Evolutionary conservation across 148 eudicot genomes (phyloP).

Genomic region (Fagopyrum homotropicum): DNA sequence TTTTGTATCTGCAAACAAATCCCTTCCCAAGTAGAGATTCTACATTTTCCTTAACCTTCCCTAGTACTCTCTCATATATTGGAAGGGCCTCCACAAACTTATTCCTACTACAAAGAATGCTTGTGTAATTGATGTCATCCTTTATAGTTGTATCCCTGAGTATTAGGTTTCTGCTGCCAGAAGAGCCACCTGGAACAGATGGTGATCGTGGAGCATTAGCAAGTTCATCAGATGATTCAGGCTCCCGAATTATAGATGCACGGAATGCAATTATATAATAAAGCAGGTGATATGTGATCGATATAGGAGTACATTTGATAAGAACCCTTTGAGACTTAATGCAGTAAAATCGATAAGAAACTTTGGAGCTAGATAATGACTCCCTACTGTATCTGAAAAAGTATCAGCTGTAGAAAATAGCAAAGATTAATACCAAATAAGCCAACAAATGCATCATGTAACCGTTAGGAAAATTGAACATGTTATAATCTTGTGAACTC

Average conservation of each 20-base stretch:
- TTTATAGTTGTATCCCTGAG: conserved; percentile 33
- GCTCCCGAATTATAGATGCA: conserved; percentile 13
- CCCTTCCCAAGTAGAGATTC: conserved; percentile 89
- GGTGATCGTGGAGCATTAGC: conserved; percentile 33
- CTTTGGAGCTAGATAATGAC: too few species aligned
- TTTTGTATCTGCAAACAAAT: conserved; percentile 90
- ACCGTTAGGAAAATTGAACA: too few species aligned
- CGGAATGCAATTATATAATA: too few species aligned
- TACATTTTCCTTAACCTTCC: conserved; percentile 61
- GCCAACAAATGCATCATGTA: too few species aligned
- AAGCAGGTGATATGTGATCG: too few species aligned
- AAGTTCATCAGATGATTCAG: conserved; percentile 41
- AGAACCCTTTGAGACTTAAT: too few species aligned
- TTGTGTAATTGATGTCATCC: conserved; percentile 69
- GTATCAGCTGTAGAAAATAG: too few species aligned
- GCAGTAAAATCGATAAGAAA: too few species aligned
- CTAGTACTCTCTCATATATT: conserved; percentile 64
- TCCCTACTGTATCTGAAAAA: too few species aligned
- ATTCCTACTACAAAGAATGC: conserved; percentile 81
- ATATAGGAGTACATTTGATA: too few species aligned
- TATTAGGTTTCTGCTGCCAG: conserved; percentile 27
- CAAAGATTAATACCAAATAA: too few species aligned
- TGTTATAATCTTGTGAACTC: too few species aligned
- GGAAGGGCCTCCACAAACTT: conserved; percentile 79
- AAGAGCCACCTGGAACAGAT: conserved; percentile 25